phyloP scores from a whole-genome alignment of 2,329 filamentous ascomycete genomes.

The Pseudopyrenochaeta lycopersici region DNA sequence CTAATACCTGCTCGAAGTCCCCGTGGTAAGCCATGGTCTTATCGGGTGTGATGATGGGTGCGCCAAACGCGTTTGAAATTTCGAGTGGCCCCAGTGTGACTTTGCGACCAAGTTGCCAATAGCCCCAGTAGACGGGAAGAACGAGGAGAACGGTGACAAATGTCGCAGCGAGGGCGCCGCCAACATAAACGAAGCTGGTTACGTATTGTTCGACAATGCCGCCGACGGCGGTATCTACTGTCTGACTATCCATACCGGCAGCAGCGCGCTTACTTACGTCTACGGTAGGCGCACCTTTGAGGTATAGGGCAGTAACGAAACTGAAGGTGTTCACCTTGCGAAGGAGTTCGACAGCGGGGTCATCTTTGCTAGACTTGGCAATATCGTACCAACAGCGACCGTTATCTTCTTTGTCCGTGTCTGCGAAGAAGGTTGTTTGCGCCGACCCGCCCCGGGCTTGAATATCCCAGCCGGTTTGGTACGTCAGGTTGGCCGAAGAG shows the following conservation, averaged over 20 bases:
- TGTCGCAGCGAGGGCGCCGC: constrained; percentile 39
- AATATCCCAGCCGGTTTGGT: constrained; percentile 25
- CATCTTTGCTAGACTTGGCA: constrained; percentile 21
- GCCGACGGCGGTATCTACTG: constrained; percentile 17
- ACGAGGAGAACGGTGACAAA: constrained; percentile 43
- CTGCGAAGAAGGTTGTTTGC: constrained; percentile 26
- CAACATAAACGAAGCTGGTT: constrained; percentile 39
- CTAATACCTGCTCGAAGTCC: constrained; percentile 30
- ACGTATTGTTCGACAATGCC: constrained; percentile 38
- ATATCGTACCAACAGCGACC: constrained; percentile 29
- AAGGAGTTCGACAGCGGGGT: constrained; percentile 29
- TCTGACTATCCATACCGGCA: constrained; percentile 14
- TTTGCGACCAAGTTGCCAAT: constrained; percentile 48
- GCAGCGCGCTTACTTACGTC: constrained; percentile 3
- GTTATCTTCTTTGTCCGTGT: constrained; percentile 12
- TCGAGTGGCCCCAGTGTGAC: constrained; percentile 47
- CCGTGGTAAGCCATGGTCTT: constrained; percentile 25
- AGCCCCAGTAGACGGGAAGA: constrained; percentile 46
- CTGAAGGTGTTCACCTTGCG: constrained; percentile 32
- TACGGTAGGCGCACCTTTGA: constrained; percentile 21
- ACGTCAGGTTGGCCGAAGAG: constrained; percentile 23
- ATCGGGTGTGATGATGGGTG: constrained; percentile 29
- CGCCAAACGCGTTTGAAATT: constrained; percentile 47
- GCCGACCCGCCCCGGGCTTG: constrained; percentile 21
- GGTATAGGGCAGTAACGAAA: constrained; percentile 25